phyloP scores from a whole-genome alignment of 345 rosid species.

The Turnera subulata region DNA sequence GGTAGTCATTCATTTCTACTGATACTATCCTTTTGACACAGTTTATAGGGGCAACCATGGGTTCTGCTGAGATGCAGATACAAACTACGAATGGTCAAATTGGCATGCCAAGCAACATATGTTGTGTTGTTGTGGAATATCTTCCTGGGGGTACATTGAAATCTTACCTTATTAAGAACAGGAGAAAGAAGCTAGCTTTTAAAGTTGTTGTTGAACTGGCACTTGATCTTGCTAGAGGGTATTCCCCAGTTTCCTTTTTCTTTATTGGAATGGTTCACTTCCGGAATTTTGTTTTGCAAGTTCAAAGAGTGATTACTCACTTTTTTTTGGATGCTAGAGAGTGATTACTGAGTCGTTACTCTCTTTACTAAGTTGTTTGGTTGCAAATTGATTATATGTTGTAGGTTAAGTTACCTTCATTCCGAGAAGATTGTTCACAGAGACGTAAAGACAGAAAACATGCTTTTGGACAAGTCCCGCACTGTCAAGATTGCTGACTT shows the following conservation, averaged over 20 bases:
- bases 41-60: conserved; percentile 98
- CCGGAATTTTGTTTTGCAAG: too few relatives aligned
- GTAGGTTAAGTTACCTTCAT: conserved; percentile 95
- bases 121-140: conserved; percentile 98
- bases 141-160: conserved; percentile 93
- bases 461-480: conserved; percentile 84
- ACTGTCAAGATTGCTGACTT: conserved; percentile 92
- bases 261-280: too few relatives aligned
- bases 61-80: conserved; percentile 68
- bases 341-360: neutral
- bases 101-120: conserved; percentile 76
- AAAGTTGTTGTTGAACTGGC: conserved; percentile 91
- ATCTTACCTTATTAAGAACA: conserved; percentile 78
- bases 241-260: conserved; percentile 6
- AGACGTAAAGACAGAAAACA: conserved; percentile 99
- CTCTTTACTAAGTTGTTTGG: conserved; percentile 1
- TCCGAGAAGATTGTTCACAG: conserved; percentile 95
- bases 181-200: conserved; percentile 85
- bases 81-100: conserved; percentile 83
- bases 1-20: conserved; percentile 5
- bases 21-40: conserved; percentile 27
- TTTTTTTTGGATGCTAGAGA: neutral
- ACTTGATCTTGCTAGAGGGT: conserved; percentile 99
- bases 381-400: conserved; percentile 11
- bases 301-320: too few relatives aligned